Conservation (phyloP, 805 yeast species). For the Hemisphaericaspora nanyangensis region DNA sequence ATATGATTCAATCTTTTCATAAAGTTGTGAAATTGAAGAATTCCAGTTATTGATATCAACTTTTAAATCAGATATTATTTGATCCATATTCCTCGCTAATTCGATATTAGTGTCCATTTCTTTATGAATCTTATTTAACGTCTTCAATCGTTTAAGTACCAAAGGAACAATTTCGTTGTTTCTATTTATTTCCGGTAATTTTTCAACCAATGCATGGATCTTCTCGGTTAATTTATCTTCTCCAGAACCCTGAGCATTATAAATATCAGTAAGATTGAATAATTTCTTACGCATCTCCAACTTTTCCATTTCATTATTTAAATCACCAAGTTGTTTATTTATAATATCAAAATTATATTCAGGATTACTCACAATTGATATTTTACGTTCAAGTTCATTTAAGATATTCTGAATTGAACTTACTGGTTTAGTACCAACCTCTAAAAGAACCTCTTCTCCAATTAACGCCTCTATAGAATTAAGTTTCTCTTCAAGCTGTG, state of each 20-base stretch:
- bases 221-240: constrained; percentile 7
- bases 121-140: constrained; percentile 29
- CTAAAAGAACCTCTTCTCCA: constrained; percentile 14
- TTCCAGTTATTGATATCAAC: constrained; percentile 31
- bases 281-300: constrained; percentile 17
- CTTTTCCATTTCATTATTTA: constrained; percentile 24
- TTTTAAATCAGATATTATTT: constrained; percentile 19
- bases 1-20: constrained; percentile 20
- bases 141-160: constrained; percentile 24
- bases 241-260: not conserved
- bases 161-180: constrained; percentile 20
- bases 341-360: constrained; percentile 23
- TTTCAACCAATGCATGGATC: constrained; percentile 22
- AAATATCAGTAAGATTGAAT: constrained; percentile 3
- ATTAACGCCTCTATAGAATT: constrained; percentile 17
- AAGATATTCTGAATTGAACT: constrained; percentile 22
- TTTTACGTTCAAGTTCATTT: constrained; percentile 29
- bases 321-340: constrained; percentile 19
- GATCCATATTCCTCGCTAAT: constrained; percentile 23
- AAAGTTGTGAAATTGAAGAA: constrained; percentile 17
- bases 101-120: constrained; percentile 26
- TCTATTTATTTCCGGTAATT: constrained; percentile 22
- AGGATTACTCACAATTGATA: constrained; percentile 33
- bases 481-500: constrained; percentile 25
- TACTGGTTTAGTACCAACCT: not conserved